Evolutionary conservation across 345 rosid genomes (phyloP), one percentile per base, ranked within the genome.

Genomic region (Geranium rotundifolium): DNA sequence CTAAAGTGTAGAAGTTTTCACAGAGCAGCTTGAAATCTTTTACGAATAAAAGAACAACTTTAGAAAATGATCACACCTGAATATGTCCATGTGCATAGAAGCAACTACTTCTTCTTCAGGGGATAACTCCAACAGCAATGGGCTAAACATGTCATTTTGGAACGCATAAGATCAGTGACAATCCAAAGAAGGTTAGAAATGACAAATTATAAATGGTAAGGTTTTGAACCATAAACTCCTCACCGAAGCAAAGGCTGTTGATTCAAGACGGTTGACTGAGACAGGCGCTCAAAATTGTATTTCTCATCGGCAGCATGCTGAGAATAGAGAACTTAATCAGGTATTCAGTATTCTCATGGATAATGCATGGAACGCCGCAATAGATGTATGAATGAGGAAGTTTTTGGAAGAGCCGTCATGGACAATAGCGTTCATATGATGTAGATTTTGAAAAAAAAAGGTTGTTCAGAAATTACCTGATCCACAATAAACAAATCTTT

Each of bases 251-350:
- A 79, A 54, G 99, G 99, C 66, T 93, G 99, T 69, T 88, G 99
- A 74, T 86, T 93, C 76, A 93, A 71, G 76, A 88, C 79, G 41
- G 99, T 93, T 67, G 97, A 86, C 68, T 80, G 79, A 23, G 95
- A 86, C 56, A 93, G 74, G 65, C 65, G 76, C 84, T 93, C 99
- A 72, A 86, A 93, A 79, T 93, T 93, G 75, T 81, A 90, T 70
- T 93, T 93, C 86, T 93, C 99, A 76, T 93, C 97, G 16, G 99
- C 99, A 65, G 99, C 99, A 81, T 93, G 99, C 99, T 93, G 84
- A 58, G 61, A 67, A 77, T 52, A 72, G 23, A 70, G 54, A 68
- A 64, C 16, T 60, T 12, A 60, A 71, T 71, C 67, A 73, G 56
- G 57, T 12, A n/a, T 55, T 31, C 19, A 52, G 57, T 12, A n/a